Base-by-base conservation (phyloP, 495 filamentous ascomycete species). In the Haplographium delicatum region DNA sequence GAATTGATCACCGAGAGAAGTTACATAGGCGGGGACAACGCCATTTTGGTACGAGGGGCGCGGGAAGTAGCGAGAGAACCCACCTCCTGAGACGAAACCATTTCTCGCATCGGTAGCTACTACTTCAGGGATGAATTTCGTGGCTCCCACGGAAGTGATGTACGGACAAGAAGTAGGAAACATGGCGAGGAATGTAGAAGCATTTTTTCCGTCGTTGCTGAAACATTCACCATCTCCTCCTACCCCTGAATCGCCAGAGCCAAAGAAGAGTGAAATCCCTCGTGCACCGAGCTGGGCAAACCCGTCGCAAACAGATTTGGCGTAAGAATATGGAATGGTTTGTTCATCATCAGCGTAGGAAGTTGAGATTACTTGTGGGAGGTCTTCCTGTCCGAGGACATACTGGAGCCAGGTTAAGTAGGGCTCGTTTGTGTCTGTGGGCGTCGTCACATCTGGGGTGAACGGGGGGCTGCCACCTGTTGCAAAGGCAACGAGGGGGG, bases 91-190 rank as follows among this genome's bases (percentile, higher is more conserved):
- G 63, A 63, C 78, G 72, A 44, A 74, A 1, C 40, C 47, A 5
- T 82, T 86, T 0, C 72, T 71, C 23, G 79, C 78, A 54, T 80
- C 84, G 18, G 53, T 59, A 19, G 80, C 72, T 6, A 75, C 83
- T 16, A 65, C 72, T 27, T 82, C 68, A 16, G 82, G 81, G 7
- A 81, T 61, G 3, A 75, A 67, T 23, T 70, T 66, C 0, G 83
- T 87, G 5, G 82, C 86, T 15, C 88, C 88, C 2, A 91, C 85
- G 0, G 81, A 68, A 0, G 88, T 95, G 4, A 91, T 80, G 56
- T 81, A 93, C 0, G 89, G 89, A 55, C 89, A 93, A n/a, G 77
- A 73, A 0, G 83, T 79, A 0, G 88, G 89, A 64, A 89, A 93
- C 5, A 69, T 76, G 9, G 87, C 76, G 79, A 80, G 62, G 64